These are phyloP conservation scores for Musa balbisiana DNA, from an alignment of 202 grass and related monocot species.

Conservation along the genomic window DNA sequence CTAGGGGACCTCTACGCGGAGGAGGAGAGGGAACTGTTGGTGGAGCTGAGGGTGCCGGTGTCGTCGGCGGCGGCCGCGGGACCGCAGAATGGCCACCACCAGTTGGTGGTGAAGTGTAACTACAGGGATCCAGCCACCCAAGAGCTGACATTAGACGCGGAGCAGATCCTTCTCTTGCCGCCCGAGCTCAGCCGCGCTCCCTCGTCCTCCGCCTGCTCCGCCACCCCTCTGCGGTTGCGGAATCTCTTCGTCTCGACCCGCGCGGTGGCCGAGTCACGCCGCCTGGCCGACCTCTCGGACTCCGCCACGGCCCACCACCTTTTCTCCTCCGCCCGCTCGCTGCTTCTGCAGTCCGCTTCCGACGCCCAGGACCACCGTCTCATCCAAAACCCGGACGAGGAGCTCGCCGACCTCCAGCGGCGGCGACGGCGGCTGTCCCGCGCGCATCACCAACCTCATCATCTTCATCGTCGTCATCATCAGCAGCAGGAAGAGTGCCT, in stretches of 20 bases:
- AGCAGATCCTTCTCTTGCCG: conserved; percentile 46
- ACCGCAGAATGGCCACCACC: conserved; percentile 25
- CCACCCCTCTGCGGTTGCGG: conserved; percentile 36
- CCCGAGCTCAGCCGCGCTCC: neutral
- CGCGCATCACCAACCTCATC: too few species aligned
- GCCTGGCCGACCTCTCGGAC: conserved; percentile 65
- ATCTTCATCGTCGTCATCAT: neutral
- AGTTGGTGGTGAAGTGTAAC: conserved; percentile 47
- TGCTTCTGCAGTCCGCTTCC: conserved; percentile 43
- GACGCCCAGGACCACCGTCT: conserved; percentile 51
- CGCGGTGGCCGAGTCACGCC: conserved; percentile 63
- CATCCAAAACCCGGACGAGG: conserved; percentile 42
- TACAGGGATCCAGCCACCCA: conserved; percentile 57
- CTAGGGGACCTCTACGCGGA: conserved; percentile 82
- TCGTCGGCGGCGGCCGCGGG: neutral
- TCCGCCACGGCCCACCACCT: conserved; percentile 60
- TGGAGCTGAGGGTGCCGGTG: conserved; percentile 65
- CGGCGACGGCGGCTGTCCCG: conserved; percentile 28
- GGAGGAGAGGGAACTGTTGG: conserved; percentile 77
- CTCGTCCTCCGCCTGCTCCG: neutral
- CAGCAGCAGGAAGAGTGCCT: conserved; percentile 9
- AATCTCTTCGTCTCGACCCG: conserved; percentile 76
- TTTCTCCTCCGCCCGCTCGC: conserved; percentile 58
- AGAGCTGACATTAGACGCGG: conserved; percentile 37
- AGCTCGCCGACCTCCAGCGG: conserved; percentile 57